Evolutionary conservation across 345 rosid genomes (phyloP).

Genomic region (Eucalyptus cloeziana): DNA sequence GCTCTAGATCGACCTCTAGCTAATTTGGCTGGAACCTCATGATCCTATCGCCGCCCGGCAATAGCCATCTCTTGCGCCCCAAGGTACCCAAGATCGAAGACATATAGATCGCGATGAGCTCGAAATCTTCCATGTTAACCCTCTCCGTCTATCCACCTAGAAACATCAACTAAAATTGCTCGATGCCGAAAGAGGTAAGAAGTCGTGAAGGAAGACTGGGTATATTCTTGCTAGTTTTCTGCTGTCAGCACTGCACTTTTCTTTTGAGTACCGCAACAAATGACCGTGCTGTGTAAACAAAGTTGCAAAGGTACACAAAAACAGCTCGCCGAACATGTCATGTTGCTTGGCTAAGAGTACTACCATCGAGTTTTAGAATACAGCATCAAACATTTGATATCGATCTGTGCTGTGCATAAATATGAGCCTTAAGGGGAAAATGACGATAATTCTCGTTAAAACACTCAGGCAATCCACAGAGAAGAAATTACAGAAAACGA

Average conservation of each 20-base stretch:
- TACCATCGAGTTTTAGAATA: neutral
- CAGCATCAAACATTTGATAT: neutral
- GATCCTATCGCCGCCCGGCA: fast-evolving
- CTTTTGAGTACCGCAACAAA: neutral
- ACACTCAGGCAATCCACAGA: neutral
- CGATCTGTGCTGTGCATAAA: neutral
- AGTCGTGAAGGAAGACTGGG: neutral
- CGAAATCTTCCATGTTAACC: neutral
- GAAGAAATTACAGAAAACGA: neutral
- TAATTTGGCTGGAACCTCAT: neutral
- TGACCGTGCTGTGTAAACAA: neutral
- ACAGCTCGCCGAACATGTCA: neutral
- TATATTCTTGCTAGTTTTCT: neutral
- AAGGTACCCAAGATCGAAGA: neutral
- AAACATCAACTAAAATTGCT: neutral
- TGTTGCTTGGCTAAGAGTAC: neutral
- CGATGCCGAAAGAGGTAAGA: neutral
- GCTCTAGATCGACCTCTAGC: neutral
- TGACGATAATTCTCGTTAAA: neutral
- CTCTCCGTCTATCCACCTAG: neutral
- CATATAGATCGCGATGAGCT: neutral
- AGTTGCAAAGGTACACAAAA: neutral
- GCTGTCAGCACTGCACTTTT: neutral
- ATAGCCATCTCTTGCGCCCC: neutral
- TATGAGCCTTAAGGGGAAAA: neutral